phyloP scores from a whole-genome alignment of 805 yeast genomes.

The Zygosaccharomyces bailii region DNA sequence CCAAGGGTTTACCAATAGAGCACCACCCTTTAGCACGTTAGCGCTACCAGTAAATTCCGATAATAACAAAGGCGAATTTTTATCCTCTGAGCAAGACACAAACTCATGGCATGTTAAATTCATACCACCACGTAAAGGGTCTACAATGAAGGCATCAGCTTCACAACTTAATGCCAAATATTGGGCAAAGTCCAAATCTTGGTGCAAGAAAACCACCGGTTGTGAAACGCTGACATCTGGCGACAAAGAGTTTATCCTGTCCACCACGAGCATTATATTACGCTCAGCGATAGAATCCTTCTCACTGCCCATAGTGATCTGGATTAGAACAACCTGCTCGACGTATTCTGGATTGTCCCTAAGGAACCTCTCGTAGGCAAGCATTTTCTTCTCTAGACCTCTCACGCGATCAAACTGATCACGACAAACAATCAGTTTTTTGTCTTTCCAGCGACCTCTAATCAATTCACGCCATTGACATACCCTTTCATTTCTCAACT shows the following conservation, averaged over 20 bases:
- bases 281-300: conserved; percentile 63
- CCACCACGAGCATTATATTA: conserved; percentile 72
- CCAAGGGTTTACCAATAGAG: conserved; percentile 88
- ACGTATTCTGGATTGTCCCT: conserved; percentile 67
- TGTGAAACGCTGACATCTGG: conserved; percentile 69
- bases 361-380: conserved; percentile 81
- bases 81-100: conserved; percentile 65
- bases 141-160: conserved; percentile 83
- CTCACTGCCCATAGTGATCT: conserved; percentile 66
- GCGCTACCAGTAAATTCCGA: conserved; percentile 97
- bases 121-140: conserved; percentile 95
- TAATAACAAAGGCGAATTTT: conserved; percentile 75
- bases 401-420: conserved; percentile 86
- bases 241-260: conserved; percentile 76
- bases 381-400: conserved; percentile 81
- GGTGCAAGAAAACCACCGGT: conserved; percentile 84
- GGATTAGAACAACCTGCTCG: conserved; percentile 69
- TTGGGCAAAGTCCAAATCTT: conserved; percentile 85
- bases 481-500: conserved; percentile 50
- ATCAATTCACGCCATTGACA: conserved; percentile 64
- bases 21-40: conserved; percentile 63
- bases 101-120: conserved; percentile 95
- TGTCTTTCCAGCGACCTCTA: conserved; percentile 70
- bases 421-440: conserved; percentile 73
- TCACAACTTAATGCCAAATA: conserved; percentile 81